Evolutionary conservation across 2,329 filamentous ascomycete genomes (phyloP), one percentile per base, ranked within the genome.

Genomic region (Aspergillus persii): DNA sequence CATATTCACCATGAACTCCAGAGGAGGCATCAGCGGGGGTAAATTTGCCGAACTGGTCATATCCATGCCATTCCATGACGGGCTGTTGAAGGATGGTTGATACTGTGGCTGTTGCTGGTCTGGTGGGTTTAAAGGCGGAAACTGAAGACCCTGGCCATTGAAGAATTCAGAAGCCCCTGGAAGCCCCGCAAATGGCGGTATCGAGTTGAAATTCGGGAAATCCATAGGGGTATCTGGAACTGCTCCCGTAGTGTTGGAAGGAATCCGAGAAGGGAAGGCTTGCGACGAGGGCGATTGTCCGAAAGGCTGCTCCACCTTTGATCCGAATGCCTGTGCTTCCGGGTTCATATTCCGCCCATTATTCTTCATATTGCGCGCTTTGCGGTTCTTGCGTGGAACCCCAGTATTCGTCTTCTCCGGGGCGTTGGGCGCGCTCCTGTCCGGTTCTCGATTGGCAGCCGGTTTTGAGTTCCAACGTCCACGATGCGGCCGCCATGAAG

Each of bases 401-500:
- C 23, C 30, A 36, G 55, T 23, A 26, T 48, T 39, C 36, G 33
- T 36, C 29, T 52, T 59, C 4, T 54, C 53, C n/a, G 56, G 36
- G 18, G 33, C 27, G 23, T 50, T 15, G 4, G 50, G 26, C 15
- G 39, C 15, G 26, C 18, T 8, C n/a, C 12, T 59, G 44, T 27
- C 30, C n/a, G 53, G 29, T 31, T 54, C 48, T 9, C 56, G 50
- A 11, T 52, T 49, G 47, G 53, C 44, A 8, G 56, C 47, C n/a
- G 53, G 50, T 23, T 63, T 66, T 7, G 59, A 50, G 31, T 57
- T 60, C 65, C 65, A 66, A 31, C 66, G 65, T 50, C 57, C 61
- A 36, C 50, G 54, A 49, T 65, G 65, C 2, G 66, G 65, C 33
- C 64, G 62, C 66, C 66, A 68, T 44, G 57, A 57, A 12, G 54